These are phyloP conservation scores for Wickerhamiella alocasiicola DNA, from an alignment of 805 yeast genomes.

Conservation along the genomic window DNA sequence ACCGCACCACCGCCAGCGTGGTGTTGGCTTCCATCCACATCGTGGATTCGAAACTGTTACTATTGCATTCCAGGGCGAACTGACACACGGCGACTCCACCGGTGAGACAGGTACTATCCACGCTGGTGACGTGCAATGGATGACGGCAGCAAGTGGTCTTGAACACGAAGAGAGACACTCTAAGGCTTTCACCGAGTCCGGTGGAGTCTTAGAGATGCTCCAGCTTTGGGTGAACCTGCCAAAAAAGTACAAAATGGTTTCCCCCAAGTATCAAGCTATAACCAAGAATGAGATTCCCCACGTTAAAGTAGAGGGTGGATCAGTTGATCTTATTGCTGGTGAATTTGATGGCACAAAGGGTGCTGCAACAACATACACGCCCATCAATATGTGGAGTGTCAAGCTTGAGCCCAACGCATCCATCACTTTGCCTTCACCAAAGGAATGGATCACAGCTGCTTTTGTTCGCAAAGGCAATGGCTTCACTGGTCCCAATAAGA, in stretches of 20 bases:
- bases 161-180: conserved; percentile 84
- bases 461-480: conserved; percentile 48
- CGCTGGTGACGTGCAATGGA: conserved; percentile 80
- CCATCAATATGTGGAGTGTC: conserved; percentile 7
- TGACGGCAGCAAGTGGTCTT: conserved; percentile 87
- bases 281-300: conserved; percentile 58
- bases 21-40: conserved; percentile 43
- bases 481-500: background rate
- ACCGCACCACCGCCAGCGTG: conserved; percentile 10
- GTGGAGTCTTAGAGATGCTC: conserved; percentile 46
- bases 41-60: conserved; percentile 77
- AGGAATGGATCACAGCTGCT: conserved; percentile 48
- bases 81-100: conserved; percentile 79
- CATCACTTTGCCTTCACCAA: background rate
- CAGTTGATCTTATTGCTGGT: conserved; percentile 61
- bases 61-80: conserved; percentile 47
- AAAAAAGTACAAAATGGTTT: conserved; percentile 42
- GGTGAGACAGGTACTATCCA: conserved; percentile 66
- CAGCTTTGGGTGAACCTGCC: conserved; percentile 88
- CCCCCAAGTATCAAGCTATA: conserved; percentile 71
- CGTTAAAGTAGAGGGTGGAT: conserved; percentile 49
- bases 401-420: background rate
- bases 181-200: conserved; percentile 30
- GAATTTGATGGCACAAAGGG: conserved; percentile 42
- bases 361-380: conserved; percentile 9